A percentile compares a stretch with the other conserved stretches of the same genome.
phyloP scores from a whole-genome alignment of 257 asterid genomes.

The Jacaranda mimosifolia region DNA sequence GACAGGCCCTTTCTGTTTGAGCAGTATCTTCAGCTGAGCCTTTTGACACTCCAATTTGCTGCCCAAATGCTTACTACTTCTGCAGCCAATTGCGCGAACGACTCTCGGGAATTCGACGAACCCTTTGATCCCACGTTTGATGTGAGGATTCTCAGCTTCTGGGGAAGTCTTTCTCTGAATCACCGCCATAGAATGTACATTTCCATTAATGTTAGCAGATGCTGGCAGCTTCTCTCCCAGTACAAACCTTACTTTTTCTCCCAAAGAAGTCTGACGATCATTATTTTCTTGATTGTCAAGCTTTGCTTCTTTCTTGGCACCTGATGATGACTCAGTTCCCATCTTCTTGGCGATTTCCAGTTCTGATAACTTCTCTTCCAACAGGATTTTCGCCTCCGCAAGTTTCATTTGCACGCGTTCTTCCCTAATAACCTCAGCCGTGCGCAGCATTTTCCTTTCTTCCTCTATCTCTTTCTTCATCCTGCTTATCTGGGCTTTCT shows the following conservation, averaged over 20 bases:
- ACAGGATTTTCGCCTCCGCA: constrained; percentile 59
- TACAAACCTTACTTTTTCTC: constrained; percentile 40
- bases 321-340: neutral
- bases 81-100: constrained; percentile 74
- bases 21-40: constrained; percentile 75
- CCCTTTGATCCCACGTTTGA: constrained; percentile 85
- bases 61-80: constrained; percentile 62
- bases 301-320: constrained; percentile 33
- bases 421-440: constrained; percentile 82
- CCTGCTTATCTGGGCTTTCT: constrained; percentile 48
- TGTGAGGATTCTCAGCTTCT: constrained; percentile 81
- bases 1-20: constrained; percentile 63
- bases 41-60: constrained; percentile 81
- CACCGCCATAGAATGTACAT: constrained; percentile 23
- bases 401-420: constrained; percentile 94
- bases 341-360: constrained; percentile 44
- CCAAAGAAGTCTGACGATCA: constrained; percentile 18
- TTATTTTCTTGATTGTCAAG: neutral
- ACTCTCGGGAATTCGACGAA: constrained; percentile 90
- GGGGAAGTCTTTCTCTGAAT: constrained; percentile 43
- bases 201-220: neutral
- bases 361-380: constrained; percentile 69
- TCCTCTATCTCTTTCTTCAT: constrained; percentile 71
- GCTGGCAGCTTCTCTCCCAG: constrained; percentile 38
- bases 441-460: constrained; percentile 82